These are phyloP conservation scores for Colletotrichum filicis DNA, from an alignment of 2,329 filamentous ascomycete genomes.

Conservation along the genomic window DNA sequence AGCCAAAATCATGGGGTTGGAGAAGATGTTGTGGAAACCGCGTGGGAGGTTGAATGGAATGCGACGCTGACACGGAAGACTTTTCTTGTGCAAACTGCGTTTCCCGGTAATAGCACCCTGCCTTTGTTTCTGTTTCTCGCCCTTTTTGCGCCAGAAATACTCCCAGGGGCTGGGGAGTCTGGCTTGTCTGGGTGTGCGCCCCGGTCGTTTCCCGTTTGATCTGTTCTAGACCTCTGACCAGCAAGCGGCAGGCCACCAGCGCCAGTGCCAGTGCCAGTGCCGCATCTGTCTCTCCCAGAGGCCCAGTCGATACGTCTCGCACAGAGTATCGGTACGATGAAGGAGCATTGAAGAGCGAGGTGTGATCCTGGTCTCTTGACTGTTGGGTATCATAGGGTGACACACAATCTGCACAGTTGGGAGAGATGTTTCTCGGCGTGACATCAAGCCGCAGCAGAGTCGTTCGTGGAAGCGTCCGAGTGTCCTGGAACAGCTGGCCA, in stretches of 20 bases:
- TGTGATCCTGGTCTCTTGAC: background rate
- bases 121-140: conserved; percentile 31
- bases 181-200: background rate
- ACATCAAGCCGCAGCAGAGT: background rate
- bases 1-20: background rate
- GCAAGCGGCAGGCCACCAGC: background rate
- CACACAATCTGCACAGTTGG: background rate
- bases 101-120: conserved; percentile 4
- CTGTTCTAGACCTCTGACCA: background rate
- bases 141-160: background rate
- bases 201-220: conserved; percentile 12
- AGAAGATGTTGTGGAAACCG: background rate
- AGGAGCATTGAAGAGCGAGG: background rate
- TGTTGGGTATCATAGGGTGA: background rate
- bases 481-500: background rate
- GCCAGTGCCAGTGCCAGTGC: background rate
- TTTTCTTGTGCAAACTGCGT: conserved; percentile 1
- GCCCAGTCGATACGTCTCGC: background rate
- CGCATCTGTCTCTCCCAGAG: background rate
- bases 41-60: conserved; percentile 24
- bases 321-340: background rate
- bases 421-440: background rate
- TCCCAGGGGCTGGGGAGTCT: background rate
- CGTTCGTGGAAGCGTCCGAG: conserved; percentile 9
- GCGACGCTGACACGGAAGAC: conserved; percentile 7